Evolutionary conservation across 73 alveolate genomes (phyloP).

Genomic region (Paramecium caudatum): DNA sequence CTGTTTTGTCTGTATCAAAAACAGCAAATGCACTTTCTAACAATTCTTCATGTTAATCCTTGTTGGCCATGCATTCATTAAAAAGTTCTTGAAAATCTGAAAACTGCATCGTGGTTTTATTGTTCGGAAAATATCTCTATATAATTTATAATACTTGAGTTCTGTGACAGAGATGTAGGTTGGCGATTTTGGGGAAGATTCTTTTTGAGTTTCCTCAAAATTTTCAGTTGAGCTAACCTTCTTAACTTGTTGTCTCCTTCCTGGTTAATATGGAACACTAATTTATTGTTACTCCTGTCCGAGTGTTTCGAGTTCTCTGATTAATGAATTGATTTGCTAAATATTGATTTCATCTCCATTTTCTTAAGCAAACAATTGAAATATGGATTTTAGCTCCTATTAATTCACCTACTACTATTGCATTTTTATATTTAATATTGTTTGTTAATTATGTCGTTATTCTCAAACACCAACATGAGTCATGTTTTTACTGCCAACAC

Average conservation of each 20-base stretch:
- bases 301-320: constrained; percentile 25
- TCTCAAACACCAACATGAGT: constrained; percentile 57
- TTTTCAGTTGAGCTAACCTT: constrained; percentile 50
- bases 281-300: constrained; percentile 25
- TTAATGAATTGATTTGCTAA: constrained; percentile 25
- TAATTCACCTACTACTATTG: neutral
- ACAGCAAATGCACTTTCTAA: constrained; percentile 48
- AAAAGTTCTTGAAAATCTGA: constrained; percentile 61
- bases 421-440: constrained; percentile 12
- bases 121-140: constrained; percentile 65
- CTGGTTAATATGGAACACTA: constrained; percentile 36
- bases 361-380: constrained; percentile 24
- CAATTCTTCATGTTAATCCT: constrained; percentile 69
- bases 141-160: constrained; percentile 26
- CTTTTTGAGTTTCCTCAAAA: constrained; percentile 17
- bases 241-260: neutral
- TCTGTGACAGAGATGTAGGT: constrained; percentile 65
- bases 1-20: constrained; percentile 63
- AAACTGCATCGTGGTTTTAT: constrained; percentile 68
- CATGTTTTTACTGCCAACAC: constrained; percentile 28
- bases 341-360: constrained; percentile 31
- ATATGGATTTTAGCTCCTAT: constrained; percentile 47
- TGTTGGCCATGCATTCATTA: constrained; percentile 72
- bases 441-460: constrained; percentile 69
- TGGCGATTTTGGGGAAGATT: constrained; percentile 51